These are phyloP conservation scores for Symbiotaphrina buchneri DNA, from an alignment of 495 filamentous ascomycete species.

Conservation along the genomic window DNA sequence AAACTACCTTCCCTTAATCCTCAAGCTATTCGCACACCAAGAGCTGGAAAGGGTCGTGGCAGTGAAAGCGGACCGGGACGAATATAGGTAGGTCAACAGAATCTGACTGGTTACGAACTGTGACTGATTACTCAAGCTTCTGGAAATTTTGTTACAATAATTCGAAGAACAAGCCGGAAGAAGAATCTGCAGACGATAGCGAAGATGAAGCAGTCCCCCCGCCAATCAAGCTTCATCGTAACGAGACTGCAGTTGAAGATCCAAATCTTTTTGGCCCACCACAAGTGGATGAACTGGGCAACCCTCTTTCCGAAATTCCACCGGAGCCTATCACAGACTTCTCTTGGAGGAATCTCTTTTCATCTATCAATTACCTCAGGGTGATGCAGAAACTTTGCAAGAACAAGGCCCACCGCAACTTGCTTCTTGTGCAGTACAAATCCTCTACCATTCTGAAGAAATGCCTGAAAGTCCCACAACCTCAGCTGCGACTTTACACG, in stretches of 20 bases:
- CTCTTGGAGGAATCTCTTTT: slow-evolving; percentile 87
- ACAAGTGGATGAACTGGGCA: slow-evolving; percentile 76
- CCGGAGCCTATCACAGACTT: slow-evolving; percentile 70
- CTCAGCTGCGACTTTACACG: slow-evolving; percentile 71
- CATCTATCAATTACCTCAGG: slow-evolving; percentile 78
- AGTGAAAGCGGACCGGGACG: slow-evolving; percentile 58
- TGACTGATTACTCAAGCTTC: no score
- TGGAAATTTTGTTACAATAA: no score
- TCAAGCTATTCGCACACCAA: slow-evolving; percentile 84
- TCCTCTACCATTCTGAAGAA: slow-evolving; percentile 74
- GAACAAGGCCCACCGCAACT: slow-evolving; percentile 76
- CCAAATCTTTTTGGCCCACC: no score
- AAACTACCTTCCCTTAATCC: slow-evolving; percentile 75
- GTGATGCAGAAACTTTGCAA: slow-evolving; percentile 95
- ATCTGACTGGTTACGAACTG: slow-evolving; percentile 5
- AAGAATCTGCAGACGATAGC: slow-evolving; percentile 3
- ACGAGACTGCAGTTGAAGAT: slow-evolving; percentile 13
- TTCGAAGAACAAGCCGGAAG: not conserved
- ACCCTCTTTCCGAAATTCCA: slow-evolving; percentile 34
- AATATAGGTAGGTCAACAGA: slow-evolving; percentile 54
- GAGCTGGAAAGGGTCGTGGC: slow-evolving; percentile 80
- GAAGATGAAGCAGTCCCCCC: slow-evolving; percentile 65
- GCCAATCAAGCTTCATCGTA: slow-evolving; percentile 30
- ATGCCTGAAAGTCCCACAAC: slow-evolving; percentile 73
- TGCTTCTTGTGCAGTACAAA: slow-evolving; percentile 88